Evolutionary conservation across 1,139 yeast species (phyloP), one percentile per base, ranked within the genome.

Genomic region (Taphrina confusa): DNA sequence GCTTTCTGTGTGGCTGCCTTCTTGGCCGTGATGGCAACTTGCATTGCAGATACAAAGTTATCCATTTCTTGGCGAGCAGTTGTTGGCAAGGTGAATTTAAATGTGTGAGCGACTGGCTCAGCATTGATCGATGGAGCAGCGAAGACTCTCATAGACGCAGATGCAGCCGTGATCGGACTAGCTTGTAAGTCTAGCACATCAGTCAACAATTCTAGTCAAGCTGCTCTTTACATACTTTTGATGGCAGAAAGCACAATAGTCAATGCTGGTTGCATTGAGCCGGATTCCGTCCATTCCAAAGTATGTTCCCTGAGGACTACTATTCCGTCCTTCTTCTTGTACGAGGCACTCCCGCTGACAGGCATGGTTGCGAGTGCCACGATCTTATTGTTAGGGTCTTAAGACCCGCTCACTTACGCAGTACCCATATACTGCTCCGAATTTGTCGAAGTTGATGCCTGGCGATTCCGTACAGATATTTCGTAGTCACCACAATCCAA

Each of bases 101-200:
- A 59, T 14, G 58, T 52, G 45, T 59, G 54, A n/a, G 59, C 57
- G 9, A 52, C 34, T 20, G 58, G 57, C n/a, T 59, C 61, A 20
- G 58, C 49, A 33, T 51, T 51, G 30, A 47, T 42, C 6, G 54
- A 40, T 5, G 57, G 40, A 18, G 49, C 58, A 22, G 52, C 58
- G 39, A 44, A 31, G 25, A 60, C 47, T 44, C 58, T 57, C 56
- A 60, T 45, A 47, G 51, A 39, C 9, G 54, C 44, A 12, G 39
- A 31, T 6, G 61, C 61, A 11, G 47, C 50, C n/a, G 55, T 57
- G 4, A 45, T 57, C 2, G 62, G 57, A 44, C 60, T 60, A 12
- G 61, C 57, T 20, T 60, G 62, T n/a, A 60, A 27, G 12, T 60
- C 62, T 60, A 11, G 20, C 1, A 6, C 8, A 4, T n/a, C 4